phyloP scores from a whole-genome alignment of 2,329 filamentous ascomycete genomes.

The Alternaria sp. region DNA sequence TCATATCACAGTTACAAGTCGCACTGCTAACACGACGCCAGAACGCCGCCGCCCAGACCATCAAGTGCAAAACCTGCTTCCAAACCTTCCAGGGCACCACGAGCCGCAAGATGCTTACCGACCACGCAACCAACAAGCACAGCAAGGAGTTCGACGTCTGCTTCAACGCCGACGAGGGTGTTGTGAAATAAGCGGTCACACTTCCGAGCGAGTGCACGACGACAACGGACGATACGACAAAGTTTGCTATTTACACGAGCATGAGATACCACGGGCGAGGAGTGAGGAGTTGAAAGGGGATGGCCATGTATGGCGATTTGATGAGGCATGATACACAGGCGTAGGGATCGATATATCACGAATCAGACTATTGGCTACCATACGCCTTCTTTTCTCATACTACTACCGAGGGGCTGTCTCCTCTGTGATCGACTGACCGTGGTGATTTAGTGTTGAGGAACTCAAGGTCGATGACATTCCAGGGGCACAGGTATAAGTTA shows the following conservation, averaged over 20 bases:
- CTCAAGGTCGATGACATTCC: background rate
- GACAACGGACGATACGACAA: slow-evolving; percentile 1
- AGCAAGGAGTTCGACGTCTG: slow-evolving; percentile 73
- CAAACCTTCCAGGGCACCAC: slow-evolving; percentile 80
- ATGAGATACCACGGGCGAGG: slow-evolving; percentile 30
- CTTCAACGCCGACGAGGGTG: slow-evolving; percentile 57
- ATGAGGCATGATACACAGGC: slow-evolving; percentile 4
- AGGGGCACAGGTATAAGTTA: background rate
- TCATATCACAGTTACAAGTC: background rate
- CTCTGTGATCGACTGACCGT: background rate
- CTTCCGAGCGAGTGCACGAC: background rate
- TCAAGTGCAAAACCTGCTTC: slow-evolving; percentile 79
- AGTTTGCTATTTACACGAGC: slow-evolving; percentile 20
- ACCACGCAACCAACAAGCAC: slow-evolving; percentile 79
- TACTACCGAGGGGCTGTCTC: background rate
- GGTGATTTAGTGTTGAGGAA: background rate
- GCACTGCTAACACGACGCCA: slow-evolving; percentile 39
- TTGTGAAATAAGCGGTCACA: slow-evolving; percentile 27
- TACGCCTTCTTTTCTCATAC: background rate
- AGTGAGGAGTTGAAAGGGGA: slow-evolving; percentile 14
- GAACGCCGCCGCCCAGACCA: slow-evolving; percentile 76
- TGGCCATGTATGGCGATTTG: background rate
- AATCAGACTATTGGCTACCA: background rate
- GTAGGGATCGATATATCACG: slow-evolving; percentile 3
- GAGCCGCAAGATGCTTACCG: slow-evolving; percentile 71